These are phyloP conservation scores for Pezicula rhizophila DNA, from an alignment of 2,329 filamentous ascomycete species.

Conservation along the genomic window DNA sequence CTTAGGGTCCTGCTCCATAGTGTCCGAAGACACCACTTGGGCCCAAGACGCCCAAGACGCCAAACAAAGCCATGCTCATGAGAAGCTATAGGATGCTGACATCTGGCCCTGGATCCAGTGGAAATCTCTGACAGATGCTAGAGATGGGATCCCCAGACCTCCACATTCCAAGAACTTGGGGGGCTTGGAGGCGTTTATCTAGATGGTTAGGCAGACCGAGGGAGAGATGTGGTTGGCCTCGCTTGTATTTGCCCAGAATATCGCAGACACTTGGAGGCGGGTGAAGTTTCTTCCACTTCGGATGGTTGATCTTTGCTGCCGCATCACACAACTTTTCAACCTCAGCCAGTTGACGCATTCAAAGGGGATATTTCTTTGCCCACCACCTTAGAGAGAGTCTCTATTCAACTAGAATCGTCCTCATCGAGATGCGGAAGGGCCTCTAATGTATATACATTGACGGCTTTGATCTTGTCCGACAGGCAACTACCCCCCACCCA, in stretches of 20 bases:
- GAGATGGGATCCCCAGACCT: neutral
- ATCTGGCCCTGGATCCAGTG: neutral
- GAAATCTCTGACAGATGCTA: neutral
- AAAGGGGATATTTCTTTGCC: neutral
- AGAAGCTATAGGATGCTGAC: neutral
- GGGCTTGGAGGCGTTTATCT: neutral
- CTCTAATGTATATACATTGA: neutral
- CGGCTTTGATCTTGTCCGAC: conserved; percentile 1
- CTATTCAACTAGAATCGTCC: neutral
- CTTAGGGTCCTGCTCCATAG: too few relatives aligned
- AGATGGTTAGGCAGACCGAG: neutral
- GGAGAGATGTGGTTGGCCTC: neutral
- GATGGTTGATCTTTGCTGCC: neutral
- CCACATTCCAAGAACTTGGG: neutral
- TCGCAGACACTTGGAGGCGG: neutral
- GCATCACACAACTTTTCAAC: neutral
- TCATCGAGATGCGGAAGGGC: neutral
- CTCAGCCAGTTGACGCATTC: neutral
- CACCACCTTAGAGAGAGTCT: neutral
- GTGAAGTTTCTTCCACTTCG: neutral
- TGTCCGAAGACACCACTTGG: too few relatives aligned
- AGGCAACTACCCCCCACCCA: neutral
- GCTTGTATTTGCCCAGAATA: neutral
- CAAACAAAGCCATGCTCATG: neutral
- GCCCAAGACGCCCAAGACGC: neutral